Percentiles rank a stretch among this genome's conserved stretches.
These are phyloP conservation scores for Blastosporella zonata DNA, from an alignment of 1,284 basidiomycete species.

Conservation along the genomic window DNA sequence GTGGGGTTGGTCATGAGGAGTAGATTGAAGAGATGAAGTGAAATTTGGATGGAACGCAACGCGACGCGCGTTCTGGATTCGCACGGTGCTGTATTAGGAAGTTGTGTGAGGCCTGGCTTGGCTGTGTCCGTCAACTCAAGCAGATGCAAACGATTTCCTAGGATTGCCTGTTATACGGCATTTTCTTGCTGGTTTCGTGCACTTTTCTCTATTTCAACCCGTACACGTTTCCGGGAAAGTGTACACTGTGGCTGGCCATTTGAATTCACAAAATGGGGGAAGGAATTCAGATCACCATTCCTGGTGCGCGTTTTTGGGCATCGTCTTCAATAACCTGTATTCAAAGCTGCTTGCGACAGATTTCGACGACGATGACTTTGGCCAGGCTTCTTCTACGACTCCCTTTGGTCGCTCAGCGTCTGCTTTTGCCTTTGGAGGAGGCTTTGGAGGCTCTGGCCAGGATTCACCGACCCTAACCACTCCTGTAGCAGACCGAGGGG, in stretches of 20 bases:
- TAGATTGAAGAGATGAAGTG: conserved; percentile 13
- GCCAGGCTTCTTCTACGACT: conserved; percentile 54
- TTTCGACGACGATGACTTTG: conserved; percentile 71
- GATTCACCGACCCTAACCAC: conserved; percentile 67
- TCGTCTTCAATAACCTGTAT: conserved; percentile 1
- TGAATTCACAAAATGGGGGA: conserved; percentile 37
- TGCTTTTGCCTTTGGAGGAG: conserved; percentile 39
- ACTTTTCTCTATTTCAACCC: conserved; percentile 6
- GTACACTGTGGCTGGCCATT: conserved; percentile 22
- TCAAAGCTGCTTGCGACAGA: conserved; percentile 42
- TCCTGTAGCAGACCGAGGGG: conserved; percentile 47
- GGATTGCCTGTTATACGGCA: neutral
- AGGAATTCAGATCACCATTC: conserved; percentile 77
- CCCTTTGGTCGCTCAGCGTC: conserved; percentile 46
- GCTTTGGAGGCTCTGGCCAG: conserved; percentile 46
- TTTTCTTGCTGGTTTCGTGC: neutral
- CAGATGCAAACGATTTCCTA: conserved; percentile 10
- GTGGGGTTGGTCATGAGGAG: conserved; percentile 54
- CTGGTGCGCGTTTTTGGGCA: conserved; percentile 45
- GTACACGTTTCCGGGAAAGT: conserved; percentile 28
- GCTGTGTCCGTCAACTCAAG: neutral
- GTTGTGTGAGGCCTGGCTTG: conserved; percentile 1
- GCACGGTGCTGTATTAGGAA: conserved; percentile 9
- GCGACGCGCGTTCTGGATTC: conserved; percentile 41
- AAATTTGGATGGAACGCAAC: conserved; percentile 23